Evolutionary conservation across 2,329 filamentous ascomycete genomes (phyloP), one percentile per base, ranked within the genome.

Genomic region (Talaromyces rugulosus): DNA sequence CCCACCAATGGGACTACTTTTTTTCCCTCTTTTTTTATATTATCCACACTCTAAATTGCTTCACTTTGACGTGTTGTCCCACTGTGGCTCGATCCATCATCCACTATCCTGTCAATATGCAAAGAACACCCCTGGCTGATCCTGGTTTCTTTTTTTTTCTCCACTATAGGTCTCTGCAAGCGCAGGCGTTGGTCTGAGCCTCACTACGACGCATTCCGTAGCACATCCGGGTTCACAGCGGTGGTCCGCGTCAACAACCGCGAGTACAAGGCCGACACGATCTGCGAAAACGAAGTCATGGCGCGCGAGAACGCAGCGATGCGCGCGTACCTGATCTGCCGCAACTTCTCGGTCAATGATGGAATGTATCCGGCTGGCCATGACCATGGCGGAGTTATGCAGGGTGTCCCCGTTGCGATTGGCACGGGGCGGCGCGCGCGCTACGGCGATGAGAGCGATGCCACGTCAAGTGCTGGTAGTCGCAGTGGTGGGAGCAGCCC

Each of bases 251-350:
- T 98, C 75, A 97, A 98, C 81, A 96, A 96, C 69, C 90, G 94
- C 73, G 92, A 96, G 81, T 98, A 97, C 80, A 91, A 93, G 75
- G 96, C 93, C 51, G 92, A 96, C 75, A 85, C 90, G 42, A 85
- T 89, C 66, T 96, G 95, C 79, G 87, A 90, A 74, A 90, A 89
- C 65, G 90, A 94, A 74, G 82, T 85, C 56, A 83, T 96, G 67
- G 94, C 94, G 54, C 91, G 92, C 73, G 93, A 98, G 77, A 95
- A 94, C 71, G 94, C 94, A 30, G 94, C 94, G 64, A 96, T 96
- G 86, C 90, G 92, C 65, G 94, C 94, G 62, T 98, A 96, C 78
- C 94, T 96, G 87, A 95, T 97, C 68, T 97, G 94, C 82, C 89
- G 92, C 66, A 96, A 96, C 83, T 97, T 97, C 80, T 96, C 92